Conservation (phyloP, 78 protist species). For the Anaeramoeba ignava region DNA sequence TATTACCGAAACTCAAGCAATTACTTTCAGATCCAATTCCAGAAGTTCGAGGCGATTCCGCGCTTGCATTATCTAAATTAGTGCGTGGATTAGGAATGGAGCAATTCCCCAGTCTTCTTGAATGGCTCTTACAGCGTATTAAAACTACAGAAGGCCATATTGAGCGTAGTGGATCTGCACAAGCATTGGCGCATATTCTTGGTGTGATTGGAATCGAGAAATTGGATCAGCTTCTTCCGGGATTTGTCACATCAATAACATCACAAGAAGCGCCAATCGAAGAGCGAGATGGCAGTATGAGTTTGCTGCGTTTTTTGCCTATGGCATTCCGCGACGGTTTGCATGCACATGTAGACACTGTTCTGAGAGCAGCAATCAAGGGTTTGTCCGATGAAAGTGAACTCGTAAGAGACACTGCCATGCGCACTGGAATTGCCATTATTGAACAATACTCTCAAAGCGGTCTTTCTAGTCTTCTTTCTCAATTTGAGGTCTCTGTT, state of each 20-base stretch:
- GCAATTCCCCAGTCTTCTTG: not conserved
- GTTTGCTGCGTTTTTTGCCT: not conserved
- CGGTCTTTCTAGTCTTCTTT: not conserved
- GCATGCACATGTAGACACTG: not conserved
- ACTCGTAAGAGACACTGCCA: not conserved
- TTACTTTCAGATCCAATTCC: not conserved
- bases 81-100: not conserved
- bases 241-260: not conserved
- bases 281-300: not conserved
- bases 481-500: not conserved
- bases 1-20: not conserved
- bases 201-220: not conserved
- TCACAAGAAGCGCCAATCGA: not conserved
- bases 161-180: not conserved
- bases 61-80: not conserved
- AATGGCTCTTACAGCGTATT: not conserved
- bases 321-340: not conserved
- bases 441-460: not conserved
- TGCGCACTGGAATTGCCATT: not conserved
- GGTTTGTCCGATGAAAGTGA: not conserved
- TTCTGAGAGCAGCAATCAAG: not conserved
- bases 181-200: not conserved
- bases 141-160: not conserved
- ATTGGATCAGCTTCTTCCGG: not conserved
- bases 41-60: not conserved